Evolutionary conservation across 306 rosid genomes (phyloP).

Genomic region (Vigna nakashimae): DNA sequence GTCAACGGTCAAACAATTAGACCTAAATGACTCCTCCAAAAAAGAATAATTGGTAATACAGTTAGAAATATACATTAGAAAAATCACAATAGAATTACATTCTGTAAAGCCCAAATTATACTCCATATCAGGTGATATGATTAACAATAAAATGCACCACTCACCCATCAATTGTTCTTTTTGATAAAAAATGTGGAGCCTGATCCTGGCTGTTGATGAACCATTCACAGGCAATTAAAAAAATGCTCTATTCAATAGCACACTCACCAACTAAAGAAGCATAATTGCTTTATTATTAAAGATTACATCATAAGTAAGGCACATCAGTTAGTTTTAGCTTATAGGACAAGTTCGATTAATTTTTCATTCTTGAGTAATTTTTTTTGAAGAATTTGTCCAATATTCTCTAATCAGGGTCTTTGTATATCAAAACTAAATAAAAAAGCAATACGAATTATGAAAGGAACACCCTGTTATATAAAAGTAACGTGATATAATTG

Average conservation of each 20-base stretch:
- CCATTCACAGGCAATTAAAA: conserved; percentile 9
- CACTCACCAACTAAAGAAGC: not conserved
- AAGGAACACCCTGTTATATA: not conserved
- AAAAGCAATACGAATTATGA: conserved; percentile 1
- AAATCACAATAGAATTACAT: no score
- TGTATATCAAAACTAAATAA: not conserved
- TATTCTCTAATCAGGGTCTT: not conserved
- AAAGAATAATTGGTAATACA: no score
- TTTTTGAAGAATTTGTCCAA: not conserved
- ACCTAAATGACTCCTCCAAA: no score
- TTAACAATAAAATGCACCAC: no score
- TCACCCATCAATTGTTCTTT: no score
- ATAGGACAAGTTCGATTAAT: not conserved
- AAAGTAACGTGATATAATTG: conserved; percentile 28
- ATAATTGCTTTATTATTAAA: not conserved
- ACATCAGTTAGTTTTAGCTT: not conserved
- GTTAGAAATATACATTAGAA: no score
- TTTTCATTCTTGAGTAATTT: not conserved
- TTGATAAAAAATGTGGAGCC: no score
- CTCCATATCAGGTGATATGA: no score
- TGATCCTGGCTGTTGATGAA: not conserved
- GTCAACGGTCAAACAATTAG: no score
- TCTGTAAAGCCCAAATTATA: no score
- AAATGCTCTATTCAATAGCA: not conserved
- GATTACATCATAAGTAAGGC: not conserved